Evolutionary conservation across 1,284 basidiomycete species (phyloP), one percentile per base, ranked within the genome.

Genomic region (Athelia sp.): DNA sequence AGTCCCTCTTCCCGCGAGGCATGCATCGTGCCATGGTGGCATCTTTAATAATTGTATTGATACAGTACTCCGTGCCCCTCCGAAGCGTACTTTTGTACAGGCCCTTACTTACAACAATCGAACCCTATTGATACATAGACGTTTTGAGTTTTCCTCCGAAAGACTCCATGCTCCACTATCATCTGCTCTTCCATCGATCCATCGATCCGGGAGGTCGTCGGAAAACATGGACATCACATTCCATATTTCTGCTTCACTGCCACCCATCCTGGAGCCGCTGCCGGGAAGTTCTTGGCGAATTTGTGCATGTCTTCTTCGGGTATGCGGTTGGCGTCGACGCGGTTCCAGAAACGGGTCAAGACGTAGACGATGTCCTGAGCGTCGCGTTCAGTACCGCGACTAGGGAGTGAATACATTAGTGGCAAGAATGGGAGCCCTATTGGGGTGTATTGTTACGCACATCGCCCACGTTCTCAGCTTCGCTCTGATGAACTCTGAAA

Each of bases 231-330:
- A 40, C 15, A 21, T 62, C 54, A 69, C 70, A 76, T 71, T 55
- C 81, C 75, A 58, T 90, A 90, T 62, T 84, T 88, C 66, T 76
- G 74, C 64, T 77, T 82, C 51, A 90, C 68, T 38, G 86, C 81
- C 44, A 69, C 66, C 87, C 87, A 90, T 9, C 82, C 81, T 22
- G 83, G 74, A 6, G 74, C 78, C 31, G 75, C 83, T 13, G 72
- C 66, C 34, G 73, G 64, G 57, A 85, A 74, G 34, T 69, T 70
- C 15, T 70, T 61, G 23, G 84, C 81, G 58, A 90, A 88, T 23
- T 76, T 72, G 50, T 79, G 79, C 87, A 90, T 90, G 61, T 90
- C 87, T 51, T 81, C 76, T 64, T 90, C 87, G 22, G 83, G 81
- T 54, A 90, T 83, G 56, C 87, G 83, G 60, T 90, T 90, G 58